Evolutionary conservation across 352 stramenopile species (phyloP).

Genomic region (Chrysophaeum taylorii): DNA sequence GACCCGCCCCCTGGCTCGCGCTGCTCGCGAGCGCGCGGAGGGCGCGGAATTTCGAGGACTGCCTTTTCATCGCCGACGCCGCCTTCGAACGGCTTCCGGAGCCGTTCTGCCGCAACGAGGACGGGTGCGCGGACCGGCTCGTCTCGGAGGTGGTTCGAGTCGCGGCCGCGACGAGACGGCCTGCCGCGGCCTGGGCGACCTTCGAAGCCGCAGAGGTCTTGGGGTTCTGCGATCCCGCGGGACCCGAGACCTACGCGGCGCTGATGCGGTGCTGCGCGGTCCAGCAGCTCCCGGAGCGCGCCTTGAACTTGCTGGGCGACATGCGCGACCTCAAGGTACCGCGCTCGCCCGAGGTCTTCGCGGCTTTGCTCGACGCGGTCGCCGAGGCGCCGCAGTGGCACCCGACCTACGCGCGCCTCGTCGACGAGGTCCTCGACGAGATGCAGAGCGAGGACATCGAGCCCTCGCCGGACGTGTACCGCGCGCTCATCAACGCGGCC

Average conservation of each 20-base stretch:
- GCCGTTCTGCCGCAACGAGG: neutral
- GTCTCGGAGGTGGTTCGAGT: neutral
- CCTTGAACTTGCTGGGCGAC: neutral
- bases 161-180: neutral
- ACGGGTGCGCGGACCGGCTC: neutral
- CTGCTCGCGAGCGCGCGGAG: neutral
- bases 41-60: neutral
- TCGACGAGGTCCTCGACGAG: constrained; percentile 5
- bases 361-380: neutral
- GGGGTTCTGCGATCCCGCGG: neutral
- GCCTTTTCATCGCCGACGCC: neutral
- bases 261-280: neutral
- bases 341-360: neutral
- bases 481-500: neutral
- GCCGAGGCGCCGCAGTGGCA: constrained; percentile 8
- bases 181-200: neutral
- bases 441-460: neutral
- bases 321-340: neutral
- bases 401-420: neutral
- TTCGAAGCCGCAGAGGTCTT: neutral
- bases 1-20: neutral
- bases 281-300: neutral
- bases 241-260: neutral
- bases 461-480: neutral
- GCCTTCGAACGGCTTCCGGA: neutral